Base-by-base conservation (phyloP, 164 flowering plant species). In the Chloranthus sessilifolius region DNA sequence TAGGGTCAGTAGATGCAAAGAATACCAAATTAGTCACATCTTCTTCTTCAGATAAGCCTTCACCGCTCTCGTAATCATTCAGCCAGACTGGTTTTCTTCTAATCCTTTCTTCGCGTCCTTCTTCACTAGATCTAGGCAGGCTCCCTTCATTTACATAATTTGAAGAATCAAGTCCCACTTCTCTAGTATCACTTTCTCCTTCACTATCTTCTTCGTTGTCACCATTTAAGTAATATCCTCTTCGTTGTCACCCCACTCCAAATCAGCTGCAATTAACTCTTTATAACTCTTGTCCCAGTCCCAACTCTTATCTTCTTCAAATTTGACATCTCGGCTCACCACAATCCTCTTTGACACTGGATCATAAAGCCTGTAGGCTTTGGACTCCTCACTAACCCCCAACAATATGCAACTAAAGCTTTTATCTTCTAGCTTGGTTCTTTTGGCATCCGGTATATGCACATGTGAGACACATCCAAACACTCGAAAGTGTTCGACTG, bases 311-410 rank as follows among this genome's bases (percentile, higher is more conserved):
- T 39, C 45, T 52, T 25, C 35, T 3, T 23, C 11, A 7, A 12
- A 22, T 1, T 4, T 8, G 2, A 39, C 43, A 39, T 39, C 43
- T 3, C 3, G 12, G 1, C 4, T 39, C 2, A 3, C 40, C 10
- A 31, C 53, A 50, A 35, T 37, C 43, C 43, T 23, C 37, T 16
- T 14, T 12, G 43, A 6, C 5, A 36, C 1, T 2, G 29, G 21
- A 36, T 51, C 43, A 26, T 14, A 51, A 16, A 51, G 15, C n/a
- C 33, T 35, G 1, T 51, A 50, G 4, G 22, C 53, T 50, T 50
- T 50, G 24, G 53, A 50, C 16, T 10, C 41, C 2, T 35, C 41
- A 20, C 53, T 34, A 9, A 50, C 27, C 5, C 53, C 53, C 19
- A 50, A 2, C 2, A 45, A 22, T 4, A 47, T 1, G 11, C 51